Conservation (phyloP, 106 monocot species). For the Hemerocallis citrina region DNA sequence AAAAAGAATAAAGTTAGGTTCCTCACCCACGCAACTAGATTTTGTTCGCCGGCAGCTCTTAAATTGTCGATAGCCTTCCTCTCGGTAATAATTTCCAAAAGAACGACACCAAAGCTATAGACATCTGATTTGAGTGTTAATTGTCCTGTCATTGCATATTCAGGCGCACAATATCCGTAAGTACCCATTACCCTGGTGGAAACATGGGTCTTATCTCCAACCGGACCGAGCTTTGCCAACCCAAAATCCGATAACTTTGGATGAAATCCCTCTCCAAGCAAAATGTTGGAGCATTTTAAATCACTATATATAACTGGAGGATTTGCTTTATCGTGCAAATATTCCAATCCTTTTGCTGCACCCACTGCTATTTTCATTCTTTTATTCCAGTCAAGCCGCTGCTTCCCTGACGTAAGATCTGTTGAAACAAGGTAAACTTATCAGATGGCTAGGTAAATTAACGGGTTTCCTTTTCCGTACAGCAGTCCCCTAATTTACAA, state of each 20-base stretch:
- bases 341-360: constrained; percentile 16
- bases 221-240: constrained; percentile 12
- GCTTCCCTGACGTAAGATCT: constrained; percentile 26
- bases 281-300: constrained; percentile 23
- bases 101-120: constrained; percentile 48
- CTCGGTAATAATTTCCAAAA: constrained; percentile 38
- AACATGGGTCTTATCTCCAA: constrained; percentile 21
- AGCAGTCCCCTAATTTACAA: too few species aligned
- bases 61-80: constrained; percentile 28
- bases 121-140: constrained; percentile 42
- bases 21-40: constrained; percentile 37
- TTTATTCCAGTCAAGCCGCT: constrained; percentile 19
- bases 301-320: constrained; percentile 20
- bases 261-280: constrained; percentile 18
- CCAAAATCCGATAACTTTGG: constrained; percentile 24
- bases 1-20: too few species aligned
- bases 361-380: constrained; percentile 29
- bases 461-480: too few species aligned
- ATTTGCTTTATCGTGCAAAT: constrained; percentile 12
- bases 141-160: constrained; percentile 18
- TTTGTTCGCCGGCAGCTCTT: constrained; percentile 16
- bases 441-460: too few species aligned
- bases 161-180: constrained; percentile 45
- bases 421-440: neutral
- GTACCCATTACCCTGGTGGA: constrained; percentile 51